Percentiles rank a stretch among this genome's conserved stretches.
phyloP scores from a whole-genome alignment of 78 protist genomes.

The Planoprotostelium fungivorum region DNA sequence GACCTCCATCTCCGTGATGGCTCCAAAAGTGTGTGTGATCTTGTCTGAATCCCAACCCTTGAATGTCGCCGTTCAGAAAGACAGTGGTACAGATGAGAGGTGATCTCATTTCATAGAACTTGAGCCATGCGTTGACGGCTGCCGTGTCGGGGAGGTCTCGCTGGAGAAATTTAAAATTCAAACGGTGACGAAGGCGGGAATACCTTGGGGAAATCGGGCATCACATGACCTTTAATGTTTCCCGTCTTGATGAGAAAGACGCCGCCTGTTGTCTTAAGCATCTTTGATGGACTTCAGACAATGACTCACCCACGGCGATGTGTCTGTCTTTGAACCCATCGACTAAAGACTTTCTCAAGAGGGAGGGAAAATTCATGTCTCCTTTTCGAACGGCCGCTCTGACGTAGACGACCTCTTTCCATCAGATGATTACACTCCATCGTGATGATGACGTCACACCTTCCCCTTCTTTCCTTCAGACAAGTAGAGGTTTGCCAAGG shows the following conservation, averaged over 20 bases:
- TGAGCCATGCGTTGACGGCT: slow-evolving; percentile 8
- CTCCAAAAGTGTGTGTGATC: slow-evolving; percentile 14
- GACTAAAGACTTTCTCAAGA: not conserved
- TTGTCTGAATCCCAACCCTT: not conserved
- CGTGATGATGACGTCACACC: not conserved
- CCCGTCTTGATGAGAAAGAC: slow-evolving; percentile 7
- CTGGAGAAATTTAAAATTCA: too few relatives aligned
- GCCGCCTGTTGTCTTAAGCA: not conserved
- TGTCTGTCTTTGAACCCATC: not conserved
- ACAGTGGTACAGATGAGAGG: slow-evolving; percentile 3
- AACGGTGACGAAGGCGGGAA: too few relatives aligned
- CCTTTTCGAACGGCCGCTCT: not conserved
- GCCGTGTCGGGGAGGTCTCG: not conserved
- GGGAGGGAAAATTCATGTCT: not conserved
- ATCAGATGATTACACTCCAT: not conserved
- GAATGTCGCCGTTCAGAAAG: not conserved
- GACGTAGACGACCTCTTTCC: not conserved
- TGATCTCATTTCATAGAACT: not conserved
- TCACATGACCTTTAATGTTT: slow-evolving; percentile 2
- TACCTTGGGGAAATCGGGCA: not conserved
- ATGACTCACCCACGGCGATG: not conserved
- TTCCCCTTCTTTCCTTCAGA: not conserved
- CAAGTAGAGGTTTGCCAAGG: not conserved
- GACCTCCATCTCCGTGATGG: slow-evolving; percentile 12
- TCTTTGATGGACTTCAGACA: not conserved